Conservation (phyloP, 1,284 basidiomycete genomes). For the Mycena citricolor region DNA sequence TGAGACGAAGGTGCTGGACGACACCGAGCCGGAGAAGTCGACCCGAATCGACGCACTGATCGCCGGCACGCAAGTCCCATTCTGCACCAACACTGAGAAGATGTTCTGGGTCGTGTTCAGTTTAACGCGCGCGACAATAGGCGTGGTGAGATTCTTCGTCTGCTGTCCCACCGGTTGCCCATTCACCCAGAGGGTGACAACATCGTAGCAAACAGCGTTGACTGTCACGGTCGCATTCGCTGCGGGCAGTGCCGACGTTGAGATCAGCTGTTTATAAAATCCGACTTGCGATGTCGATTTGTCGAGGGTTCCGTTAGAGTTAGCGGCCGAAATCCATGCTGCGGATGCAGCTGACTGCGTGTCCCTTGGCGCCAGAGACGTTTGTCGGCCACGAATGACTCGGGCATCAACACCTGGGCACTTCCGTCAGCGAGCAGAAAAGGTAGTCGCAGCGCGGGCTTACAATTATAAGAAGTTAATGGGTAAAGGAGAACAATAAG, state of each 20-base stretch:
- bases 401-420: too few relatives aligned
- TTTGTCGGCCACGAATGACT: too few relatives aligned
- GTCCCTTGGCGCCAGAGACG: too few relatives aligned
- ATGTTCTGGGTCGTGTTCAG: slow-evolving; percentile 13
- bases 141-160: neutral
- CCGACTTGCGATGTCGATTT: too few relatives aligned
- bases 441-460: too few relatives aligned
- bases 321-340: slow-evolving; percentile 15
- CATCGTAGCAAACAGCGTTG: slow-evolving; percentile 9
- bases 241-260: too few relatives aligned
- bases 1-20: neutral
- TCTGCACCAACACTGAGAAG: slow-evolving; percentile 8
- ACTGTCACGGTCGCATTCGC: slow-evolving; percentile 7
- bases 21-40: neutral
- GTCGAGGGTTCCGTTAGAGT: too few relatives aligned
- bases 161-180: slow-evolving; percentile 15
- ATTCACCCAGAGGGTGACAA: slow-evolving; percentile 16
- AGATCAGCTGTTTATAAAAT: too few relatives aligned
- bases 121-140: slow-evolving; percentile 3
- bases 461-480: too few relatives aligned
- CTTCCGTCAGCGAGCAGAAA: too few relatives aligned
- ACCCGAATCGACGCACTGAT: slow-evolving; percentile 12
- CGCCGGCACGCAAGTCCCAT: slow-evolving; percentile 2
- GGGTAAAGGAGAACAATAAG: too few relatives aligned
- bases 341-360: too few relatives aligned